A percentile compares a stretch with the other conserved stretches of the same genome.
phyloP scores from a whole-genome alignment of 257 asterid genomes.

The Asclepias syriaca region DNA sequence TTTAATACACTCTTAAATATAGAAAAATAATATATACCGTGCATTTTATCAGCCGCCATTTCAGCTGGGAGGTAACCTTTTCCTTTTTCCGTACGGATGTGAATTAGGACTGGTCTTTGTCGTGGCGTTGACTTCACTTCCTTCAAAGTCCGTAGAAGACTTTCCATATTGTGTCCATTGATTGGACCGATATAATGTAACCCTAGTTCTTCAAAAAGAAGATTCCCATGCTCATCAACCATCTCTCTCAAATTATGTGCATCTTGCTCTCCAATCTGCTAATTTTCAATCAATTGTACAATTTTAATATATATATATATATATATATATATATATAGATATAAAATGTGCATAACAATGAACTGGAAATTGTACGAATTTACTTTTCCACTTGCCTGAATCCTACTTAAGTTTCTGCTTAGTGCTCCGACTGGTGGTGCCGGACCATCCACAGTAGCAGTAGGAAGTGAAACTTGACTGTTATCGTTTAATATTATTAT shows the following conservation, averaged over 20 bases:
- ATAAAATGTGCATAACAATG: too few relatives aligned
- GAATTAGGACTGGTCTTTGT: constrained; percentile 55
- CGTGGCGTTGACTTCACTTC: constrained; percentile 50
- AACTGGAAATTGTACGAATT: background rate
- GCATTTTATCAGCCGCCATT: constrained; percentile 58
- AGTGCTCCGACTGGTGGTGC: constrained; percentile 75
- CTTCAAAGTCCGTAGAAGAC: constrained; percentile 46
- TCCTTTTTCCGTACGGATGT: constrained; percentile 57
- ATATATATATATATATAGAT: too few relatives aligned
- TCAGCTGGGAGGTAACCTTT: constrained; percentile 70
- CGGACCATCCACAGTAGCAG: constrained; percentile 77
- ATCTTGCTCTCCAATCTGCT: constrained; percentile 40
- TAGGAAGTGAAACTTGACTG: constrained; percentile 68
- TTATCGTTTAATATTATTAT: constrained; percentile 61
- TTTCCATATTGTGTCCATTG: constrained; percentile 56
- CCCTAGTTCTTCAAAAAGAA: constrained; percentile 64
- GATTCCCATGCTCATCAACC: constrained; percentile 32
- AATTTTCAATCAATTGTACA: background rate
- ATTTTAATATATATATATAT: background rate
- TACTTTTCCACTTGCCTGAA: constrained; percentile 46
- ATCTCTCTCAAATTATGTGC: constrained; percentile 31
- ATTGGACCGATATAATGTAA: constrained; percentile 67
- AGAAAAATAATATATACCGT: constrained; percentile 26
- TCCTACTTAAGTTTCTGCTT: constrained; percentile 44
- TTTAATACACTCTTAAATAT: too few relatives aligned